Evolutionary conservation across 1,139 yeast species (phyloP).

Genomic region (Citeromyces siamensis): DNA sequence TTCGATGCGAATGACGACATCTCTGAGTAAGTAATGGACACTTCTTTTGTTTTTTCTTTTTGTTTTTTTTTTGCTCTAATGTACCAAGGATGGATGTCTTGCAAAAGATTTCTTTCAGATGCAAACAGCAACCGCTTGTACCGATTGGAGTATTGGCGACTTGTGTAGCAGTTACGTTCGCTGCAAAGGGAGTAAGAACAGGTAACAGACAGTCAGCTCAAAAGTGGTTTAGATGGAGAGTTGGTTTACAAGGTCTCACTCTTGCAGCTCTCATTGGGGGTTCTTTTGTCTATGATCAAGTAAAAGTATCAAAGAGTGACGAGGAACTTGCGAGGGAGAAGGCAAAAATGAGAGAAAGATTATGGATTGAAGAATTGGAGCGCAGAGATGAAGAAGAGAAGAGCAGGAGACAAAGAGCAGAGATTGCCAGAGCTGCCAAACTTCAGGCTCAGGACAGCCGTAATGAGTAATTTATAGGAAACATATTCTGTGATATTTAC

Average conservation of each 20-base stretch:
- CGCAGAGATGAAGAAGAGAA: conserved; percentile 69
- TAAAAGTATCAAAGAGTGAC: conserved; percentile 28
- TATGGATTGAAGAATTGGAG: conserved; percentile 90
- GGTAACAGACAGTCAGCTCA: conserved; percentile 75
- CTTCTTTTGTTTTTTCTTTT: background rate
- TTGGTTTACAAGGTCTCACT: conserved; percentile 75
- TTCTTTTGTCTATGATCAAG: conserved; percentile 46
- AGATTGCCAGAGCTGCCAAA: conserved; percentile 26
- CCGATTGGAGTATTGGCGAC: conserved; percentile 77
- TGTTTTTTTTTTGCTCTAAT: conserved; percentile 7
- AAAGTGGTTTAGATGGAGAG: conserved; percentile 82
- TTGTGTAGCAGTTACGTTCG: conserved; percentile 66
- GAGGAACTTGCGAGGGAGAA: conserved; percentile 55
- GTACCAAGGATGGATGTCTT: conserved; percentile 17
- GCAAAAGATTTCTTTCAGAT: conserved; percentile 20
- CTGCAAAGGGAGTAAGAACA: conserved; percentile 60
- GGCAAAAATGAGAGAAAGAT: conserved; percentile 72
- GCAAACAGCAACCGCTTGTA: conserved; percentile 67
- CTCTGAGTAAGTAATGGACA: conserved; percentile 17
- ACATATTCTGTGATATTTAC: too few species aligned
- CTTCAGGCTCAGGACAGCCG: too few species aligned
- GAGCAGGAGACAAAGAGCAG: conserved; percentile 46
- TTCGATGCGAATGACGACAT: conserved; percentile 13
- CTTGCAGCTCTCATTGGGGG: conserved; percentile 75
- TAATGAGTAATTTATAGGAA: too few species aligned